Evolutionary conservation across 768 basidiomycete genomes (phyloP).

Genomic region (Boletus subcaerulescens): DNA sequence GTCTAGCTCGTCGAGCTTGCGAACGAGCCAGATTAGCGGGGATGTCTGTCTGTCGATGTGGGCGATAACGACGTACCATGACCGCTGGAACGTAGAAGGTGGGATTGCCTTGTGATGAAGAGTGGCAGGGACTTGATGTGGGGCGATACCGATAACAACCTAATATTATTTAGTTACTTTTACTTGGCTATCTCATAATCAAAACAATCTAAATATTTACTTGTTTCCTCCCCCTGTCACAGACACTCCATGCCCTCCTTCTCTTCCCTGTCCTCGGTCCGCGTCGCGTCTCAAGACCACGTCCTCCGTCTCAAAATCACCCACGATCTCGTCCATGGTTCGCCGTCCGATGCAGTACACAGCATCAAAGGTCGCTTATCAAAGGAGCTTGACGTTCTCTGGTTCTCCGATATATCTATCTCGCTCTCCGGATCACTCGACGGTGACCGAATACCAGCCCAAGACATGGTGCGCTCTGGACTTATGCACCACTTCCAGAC

Average conservation of each 20-base stretch:
- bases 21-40: slow-evolving; percentile 1
- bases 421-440: slow-evolving; percentile 55
- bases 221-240: neutral
- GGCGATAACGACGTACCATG: slow-evolving; percentile 28
- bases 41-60: neutral
- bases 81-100: slow-evolving; percentile 18
- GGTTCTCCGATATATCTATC: slow-evolving; percentile 49
- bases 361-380: slow-evolving; percentile 35
- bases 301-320: slow-evolving; percentile 44
- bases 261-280: slow-evolving; percentile 33
- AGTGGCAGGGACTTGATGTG: slow-evolving; percentile 15
- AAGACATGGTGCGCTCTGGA: slow-evolving; percentile 47
- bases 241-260: slow-evolving; percentile 30
- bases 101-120: slow-evolving; percentile 16
- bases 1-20: slow-evolving; percentile 62
- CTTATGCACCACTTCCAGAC: slow-evolving; percentile 47
- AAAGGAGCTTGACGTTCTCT: slow-evolving; percentile 45
- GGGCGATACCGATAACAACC: slow-evolving; percentile 27
- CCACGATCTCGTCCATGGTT: slow-evolving; percentile 41
- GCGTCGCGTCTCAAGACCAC: slow-evolving; percentile 43
- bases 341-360: slow-evolving; percentile 28
- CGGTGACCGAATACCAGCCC: slow-evolving; percentile 36
- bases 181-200: slow-evolving; percentile 29
- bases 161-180: slow-evolving; percentile 8
- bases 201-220: slow-evolving; percentile 11